Base-by-base conservation (phyloP, 2,329 filamentous ascomycete species). In the Pseudogymnoascus verrucosus region DNA sequence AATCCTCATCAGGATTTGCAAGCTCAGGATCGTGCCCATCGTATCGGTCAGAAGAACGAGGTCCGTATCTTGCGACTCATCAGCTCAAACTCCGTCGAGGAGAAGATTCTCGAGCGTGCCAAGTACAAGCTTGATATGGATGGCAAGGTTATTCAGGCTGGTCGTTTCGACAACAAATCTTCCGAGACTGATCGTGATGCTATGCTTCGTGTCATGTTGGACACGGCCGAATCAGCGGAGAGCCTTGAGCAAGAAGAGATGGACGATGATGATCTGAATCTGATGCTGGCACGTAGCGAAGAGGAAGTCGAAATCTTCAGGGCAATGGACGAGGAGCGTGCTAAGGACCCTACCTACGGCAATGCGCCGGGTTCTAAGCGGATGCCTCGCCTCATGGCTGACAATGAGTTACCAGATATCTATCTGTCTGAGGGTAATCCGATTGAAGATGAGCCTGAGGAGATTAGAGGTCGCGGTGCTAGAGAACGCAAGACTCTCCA, bases 31-130 rank as follows among this genome's bases (percentile, higher is more conserved):
- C 95, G 95, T 88, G 95, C 95, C 57, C 95, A 99, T 86, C 93
- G 95, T 89, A 99, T 99, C 69, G 95, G 95, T 66, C 95, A 99
- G 77, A 99, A 99, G 87, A 99, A 99, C 71, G 95, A 99, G 77
- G 95, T 99, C 64, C 90, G 95, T 71, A 99, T 99, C 75, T 79
- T 99, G 65, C 89, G 95, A 76, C 82, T 99, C 51, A 98, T 99
- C 76, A 97, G 89, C 68, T 96, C 92, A 8, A 96, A 96, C 72
- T 98, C 95, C 0, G 93, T 99, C 2, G 95, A 99, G 77, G 95
- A 99, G 77, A 97, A 98, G 81, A 99, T 99, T 74, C 80, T 99
- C 62, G 95, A 98, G 76, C 89, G 93, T 74, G 95, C 95, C 2
- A 89, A 96, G 69, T 99, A 89, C 84, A 99, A 99, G 83, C 84